Base-by-base conservation (phyloP, 1,139 yeast genomes). In the Geotrichum siamense region DNA sequence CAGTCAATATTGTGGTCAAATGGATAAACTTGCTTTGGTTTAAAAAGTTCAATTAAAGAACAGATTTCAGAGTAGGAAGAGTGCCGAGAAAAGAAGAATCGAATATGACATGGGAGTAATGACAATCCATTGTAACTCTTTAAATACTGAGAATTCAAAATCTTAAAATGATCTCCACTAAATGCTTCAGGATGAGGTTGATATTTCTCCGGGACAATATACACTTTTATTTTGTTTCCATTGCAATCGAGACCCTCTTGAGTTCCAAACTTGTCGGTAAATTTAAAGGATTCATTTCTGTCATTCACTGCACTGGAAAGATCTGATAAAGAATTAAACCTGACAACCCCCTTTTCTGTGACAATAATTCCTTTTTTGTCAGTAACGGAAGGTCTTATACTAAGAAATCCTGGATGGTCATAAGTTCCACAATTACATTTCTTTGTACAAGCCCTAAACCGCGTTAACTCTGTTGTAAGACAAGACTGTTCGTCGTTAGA, bases 11-110 rank as follows among this genome's bases (percentile, higher is more conserved):
- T 78, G 25, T 58, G 52, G 10, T 49, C 46, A 75, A 76, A 74
- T 0, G 79, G 79, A 48, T 65, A 73, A 0, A 75, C 76, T 36
- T 71, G 71, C 10, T 49, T 54, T 0, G 78, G 77, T 1, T 53
- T 51, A 49, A 76, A 70, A 27, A 62, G 31, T 8, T 58, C 48
- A 0, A 75, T 55, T 10, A 78, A 65, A 2, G 63, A 51, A n/a
- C 61, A 48, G 8, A 69, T 59, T 52, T 77, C 82, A 2, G 64
- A 50, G 48, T 65, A 73, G 0, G 80, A 74, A 1, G 81, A 74
- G 51, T 78, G 82, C 25, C 82, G 58, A 1, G 81, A 75, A 54
- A 71, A 76, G 22, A 70, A 58, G 30, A 71, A 63, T 44, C 62
- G 61, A 0, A 75, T 48, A 9, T 65, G 67, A 8, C 59, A 61